phyloP scores from a whole-genome alignment of 306 rosid genomes.

The Parietaria judaica region DNA sequence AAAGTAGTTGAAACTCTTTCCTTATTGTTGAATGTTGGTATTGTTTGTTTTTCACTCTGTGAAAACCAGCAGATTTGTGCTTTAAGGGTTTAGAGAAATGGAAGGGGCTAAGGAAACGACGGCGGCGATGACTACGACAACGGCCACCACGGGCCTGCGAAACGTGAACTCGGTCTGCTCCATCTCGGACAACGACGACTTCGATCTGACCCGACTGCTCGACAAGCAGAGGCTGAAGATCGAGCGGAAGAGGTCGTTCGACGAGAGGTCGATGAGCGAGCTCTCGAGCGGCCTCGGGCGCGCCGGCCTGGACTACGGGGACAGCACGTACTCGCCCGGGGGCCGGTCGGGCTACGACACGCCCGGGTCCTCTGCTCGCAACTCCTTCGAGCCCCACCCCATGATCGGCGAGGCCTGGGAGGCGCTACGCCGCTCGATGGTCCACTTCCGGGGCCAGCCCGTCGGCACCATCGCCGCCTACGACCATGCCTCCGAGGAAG shows the following conservation, averaged over 20 bases:
- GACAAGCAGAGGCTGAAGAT: conserved; percentile 68
- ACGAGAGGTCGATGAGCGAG: conserved; percentile 92
- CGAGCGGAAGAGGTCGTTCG: conserved; percentile 81
- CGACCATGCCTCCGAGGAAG: conserved; percentile 82
- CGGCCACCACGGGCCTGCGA: conserved; percentile 52
- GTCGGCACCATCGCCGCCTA: conserved; percentile 85
- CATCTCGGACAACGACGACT: conserved; percentile 74
- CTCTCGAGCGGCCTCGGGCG: conserved; percentile 50
- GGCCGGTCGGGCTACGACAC: conserved; percentile 76
- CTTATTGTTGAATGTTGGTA: background rate
- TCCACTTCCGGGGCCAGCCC: conserved; percentile 58
- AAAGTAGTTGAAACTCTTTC: background rate
- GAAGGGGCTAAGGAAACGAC: conserved; percentile 43
- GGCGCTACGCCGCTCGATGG: conserved; percentile 68
- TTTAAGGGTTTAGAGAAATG: conserved; percentile 37
- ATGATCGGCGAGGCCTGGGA: conserved; percentile 97
- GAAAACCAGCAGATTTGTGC: conserved; percentile 5
- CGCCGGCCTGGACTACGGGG: conserved; percentile 54
- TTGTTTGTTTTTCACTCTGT: background rate
- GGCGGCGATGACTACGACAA: no score
- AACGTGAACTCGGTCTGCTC: conserved; percentile 68
- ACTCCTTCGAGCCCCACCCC: conserved; percentile 92
- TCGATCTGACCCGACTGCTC: conserved; percentile 57
- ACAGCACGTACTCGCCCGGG: conserved; percentile 55
- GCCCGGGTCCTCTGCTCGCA: conserved; percentile 65